These are phyloP conservation scores for Acanthamoeba royreba DNA, from an alignment of 208 protist species.

Conservation along the genomic window DNA sequence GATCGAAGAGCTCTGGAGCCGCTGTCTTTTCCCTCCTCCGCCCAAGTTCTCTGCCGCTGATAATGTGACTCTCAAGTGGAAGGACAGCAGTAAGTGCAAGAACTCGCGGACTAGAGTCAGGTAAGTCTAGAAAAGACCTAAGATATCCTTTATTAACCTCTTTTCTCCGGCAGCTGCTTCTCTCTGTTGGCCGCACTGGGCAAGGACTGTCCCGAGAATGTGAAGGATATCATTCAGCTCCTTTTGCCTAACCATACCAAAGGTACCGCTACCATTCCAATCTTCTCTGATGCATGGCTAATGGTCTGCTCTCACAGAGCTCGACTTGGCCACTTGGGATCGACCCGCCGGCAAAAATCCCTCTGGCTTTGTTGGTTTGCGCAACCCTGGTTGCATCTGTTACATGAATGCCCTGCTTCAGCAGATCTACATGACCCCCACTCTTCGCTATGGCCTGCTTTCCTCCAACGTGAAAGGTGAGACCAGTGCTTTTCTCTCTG, in stretches of 20 bases:
- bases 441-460: slow-evolving; percentile 1
- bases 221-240: neutral
- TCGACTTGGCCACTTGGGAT: neutral
- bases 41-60: neutral
- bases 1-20: slow-evolving; percentile 26
- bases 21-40: neutral
- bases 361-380: slow-evolving; percentile 31
- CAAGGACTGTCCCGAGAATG: neutral
- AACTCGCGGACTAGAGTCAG: neutral
- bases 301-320: neutral
- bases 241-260: neutral
- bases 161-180: neutral
- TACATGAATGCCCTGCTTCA: slow-evolving; percentile 52
- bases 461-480: neutral
- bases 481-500: neutral
- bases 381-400: slow-evolving; percentile 38
- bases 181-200: neutral
- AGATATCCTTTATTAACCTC: neutral
- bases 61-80: neutral
- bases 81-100: slow-evolving; percentile 41
- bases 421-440: slow-evolving; percentile 53
- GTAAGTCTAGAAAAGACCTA: no score
- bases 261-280: neutral
- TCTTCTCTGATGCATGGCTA: neutral
- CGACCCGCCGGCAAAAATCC: neutral